These are phyloP conservation scores for Sporothrix protearum DNA, from an alignment of 2,329 filamentous ascomycete genomes.

Conservation along the genomic window DNA sequence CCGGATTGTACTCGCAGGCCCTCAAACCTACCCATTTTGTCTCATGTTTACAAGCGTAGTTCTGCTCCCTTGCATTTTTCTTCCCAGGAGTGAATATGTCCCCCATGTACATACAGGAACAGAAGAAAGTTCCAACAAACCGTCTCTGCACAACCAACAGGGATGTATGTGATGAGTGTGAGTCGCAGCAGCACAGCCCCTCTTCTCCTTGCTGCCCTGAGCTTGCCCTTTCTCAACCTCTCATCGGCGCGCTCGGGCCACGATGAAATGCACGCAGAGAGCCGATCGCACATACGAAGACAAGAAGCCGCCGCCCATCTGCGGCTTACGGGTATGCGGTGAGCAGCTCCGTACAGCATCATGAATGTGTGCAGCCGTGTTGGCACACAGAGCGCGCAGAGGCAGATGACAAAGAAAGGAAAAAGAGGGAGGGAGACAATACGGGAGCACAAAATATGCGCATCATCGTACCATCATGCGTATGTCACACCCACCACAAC, in stretches of 20 bases:
- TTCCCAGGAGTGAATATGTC: background rate
- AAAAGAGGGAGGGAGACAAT: background rate
- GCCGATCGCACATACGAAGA: background rate
- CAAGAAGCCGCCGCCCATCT: background rate
- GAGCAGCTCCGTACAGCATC: background rate
- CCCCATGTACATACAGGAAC: background rate
- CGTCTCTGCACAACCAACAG: background rate
- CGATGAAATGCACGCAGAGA: background rate
- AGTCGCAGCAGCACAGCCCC: background rate
- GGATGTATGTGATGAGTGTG: background rate
- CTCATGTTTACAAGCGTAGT: background rate
- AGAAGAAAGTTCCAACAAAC: background rate
- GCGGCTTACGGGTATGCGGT: background rate
- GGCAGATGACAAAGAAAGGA: background rate
- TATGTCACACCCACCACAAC: background rate
- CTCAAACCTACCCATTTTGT: background rate
- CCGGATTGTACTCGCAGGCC: background rate
- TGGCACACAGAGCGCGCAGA: background rate
- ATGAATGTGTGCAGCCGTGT: background rate
- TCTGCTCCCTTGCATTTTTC: background rate
- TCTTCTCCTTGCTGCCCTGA: background rate
- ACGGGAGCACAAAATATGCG: background rate
- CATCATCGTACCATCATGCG: conserved; percentile 8
- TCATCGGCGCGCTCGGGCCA: background rate
- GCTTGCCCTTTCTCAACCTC: background rate